A percentile compares a stretch with the other conserved stretches of the same genome.
phyloP scores from a whole-genome alignment of 495 filamentous ascomycete genomes.

The Neurospora sp. region DNA sequence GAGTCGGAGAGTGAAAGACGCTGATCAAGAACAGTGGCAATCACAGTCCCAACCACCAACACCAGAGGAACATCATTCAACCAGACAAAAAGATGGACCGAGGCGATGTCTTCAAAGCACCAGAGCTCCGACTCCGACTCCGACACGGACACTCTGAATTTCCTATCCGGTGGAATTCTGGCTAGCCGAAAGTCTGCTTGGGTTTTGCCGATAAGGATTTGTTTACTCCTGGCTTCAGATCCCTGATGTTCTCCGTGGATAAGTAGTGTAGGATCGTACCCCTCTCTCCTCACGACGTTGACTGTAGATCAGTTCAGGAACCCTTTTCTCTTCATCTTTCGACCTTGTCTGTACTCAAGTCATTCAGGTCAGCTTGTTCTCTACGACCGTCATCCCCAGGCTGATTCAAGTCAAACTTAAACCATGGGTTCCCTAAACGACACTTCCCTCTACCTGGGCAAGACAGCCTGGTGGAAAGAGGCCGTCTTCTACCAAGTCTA shows the following conservation, averaged over 20 bases:
- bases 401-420: background rate
- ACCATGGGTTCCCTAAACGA: background rate
- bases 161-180: background rate
- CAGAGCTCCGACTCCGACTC: background rate
- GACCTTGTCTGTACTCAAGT: background rate
- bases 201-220: background rate
- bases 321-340: background rate
- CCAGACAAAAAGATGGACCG: background rate
- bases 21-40: background rate
- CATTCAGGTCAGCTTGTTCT: background rate
- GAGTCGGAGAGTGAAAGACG: background rate
- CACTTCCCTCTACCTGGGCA: background rate
- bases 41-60: background rate
- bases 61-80: background rate
- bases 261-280: background rate
- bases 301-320: background rate
- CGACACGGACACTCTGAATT: background rate
- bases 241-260: background rate
- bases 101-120: background rate
- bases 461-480: slow-evolving; percentile 21
- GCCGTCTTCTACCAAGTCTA: slow-evolving; percentile 46
- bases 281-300: background rate
- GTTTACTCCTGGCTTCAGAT: background rate
- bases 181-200: background rate
- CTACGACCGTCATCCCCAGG: background rate